A percentile compares a stretch with the other conserved stretches of the same genome.
Conservation (phyloP, 192 early-diverging fungal genomes). For the Backusella mclennaniae region DNA sequence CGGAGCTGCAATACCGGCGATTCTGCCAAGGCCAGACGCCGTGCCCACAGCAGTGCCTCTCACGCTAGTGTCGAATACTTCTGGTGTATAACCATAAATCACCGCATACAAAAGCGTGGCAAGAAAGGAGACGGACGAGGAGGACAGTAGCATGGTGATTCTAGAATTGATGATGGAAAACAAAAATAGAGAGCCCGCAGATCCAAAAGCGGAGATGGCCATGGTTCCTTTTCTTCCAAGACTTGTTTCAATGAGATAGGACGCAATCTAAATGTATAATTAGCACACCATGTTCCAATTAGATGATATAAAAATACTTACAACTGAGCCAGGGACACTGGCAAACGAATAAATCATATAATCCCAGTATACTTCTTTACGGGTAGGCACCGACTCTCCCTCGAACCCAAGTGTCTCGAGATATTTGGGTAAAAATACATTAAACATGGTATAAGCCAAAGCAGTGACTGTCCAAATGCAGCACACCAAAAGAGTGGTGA, state of each 20-base stretch:
- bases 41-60: conserved; percentile 80
- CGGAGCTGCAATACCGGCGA: conserved; percentile 75
- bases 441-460: conserved; percentile 86
- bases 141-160: conserved; percentile 57
- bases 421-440: conserved; percentile 81
- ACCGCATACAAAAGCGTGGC: conserved; percentile 81
- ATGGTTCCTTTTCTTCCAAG: conserved; percentile 81
- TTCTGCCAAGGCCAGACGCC: conserved; percentile 72
- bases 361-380: conserved; percentile 67
- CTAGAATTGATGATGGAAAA: conserved; percentile 61
- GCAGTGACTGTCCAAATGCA: conserved; percentile 76
- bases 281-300: background rate
- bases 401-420: conserved; percentile 56
- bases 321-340: conserved; percentile 79
- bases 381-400: conserved; percentile 28
- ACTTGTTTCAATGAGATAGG: conserved; percentile 67
- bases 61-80: conserved; percentile 75
- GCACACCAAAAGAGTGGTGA: conserved; percentile 72
- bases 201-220: conserved; percentile 71
- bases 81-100: conserved; percentile 86
- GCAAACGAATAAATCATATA: conserved; percentile 71
- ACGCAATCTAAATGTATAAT: conserved; percentile 36
- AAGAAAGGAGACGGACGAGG: conserved; percentile 61
- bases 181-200: conserved; percentile 62
- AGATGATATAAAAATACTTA: conserved; percentile 38